Evolutionary conservation across 2,329 filamentous ascomycete genomes (phyloP).

Genomic region (Parafenestella ontariensis): DNA sequence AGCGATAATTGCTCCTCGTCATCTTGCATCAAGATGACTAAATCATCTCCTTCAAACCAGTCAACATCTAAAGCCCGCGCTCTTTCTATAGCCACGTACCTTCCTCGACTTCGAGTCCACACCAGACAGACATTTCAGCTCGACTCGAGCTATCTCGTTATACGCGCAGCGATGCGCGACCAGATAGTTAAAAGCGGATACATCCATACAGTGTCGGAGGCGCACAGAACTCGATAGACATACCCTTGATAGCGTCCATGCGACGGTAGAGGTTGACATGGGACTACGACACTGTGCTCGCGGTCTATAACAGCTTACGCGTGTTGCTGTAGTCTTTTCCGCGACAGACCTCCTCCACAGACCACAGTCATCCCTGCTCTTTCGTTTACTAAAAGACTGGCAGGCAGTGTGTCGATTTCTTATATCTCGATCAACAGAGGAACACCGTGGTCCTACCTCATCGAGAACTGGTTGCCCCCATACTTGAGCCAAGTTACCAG

Average conservation of each 20-base stretch:
- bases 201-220: background rate
- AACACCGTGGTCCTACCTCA: background rate
- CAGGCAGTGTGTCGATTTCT: background rate
- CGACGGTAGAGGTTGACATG: background rate
- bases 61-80: background rate
- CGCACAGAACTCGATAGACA: background rate
- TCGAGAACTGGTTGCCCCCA: background rate
- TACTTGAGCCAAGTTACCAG: background rate
- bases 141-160: background rate
- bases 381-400: background rate
- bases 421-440: background rate
- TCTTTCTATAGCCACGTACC: background rate
- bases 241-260: background rate
- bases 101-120: background rate
- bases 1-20: too few species aligned
- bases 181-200: background rate
- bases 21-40: background rate
- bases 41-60: background rate
- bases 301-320: background rate
- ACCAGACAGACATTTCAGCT: background rate
- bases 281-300: background rate
- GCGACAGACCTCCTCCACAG: background rate
- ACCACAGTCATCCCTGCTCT: background rate
- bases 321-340: background rate
- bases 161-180: background rate